Evolutionary conservation across 1,139 yeast species (phyloP), one percentile per base, ranked within the genome.

Genomic region (Blastobotrys arbuscula): DNA sequence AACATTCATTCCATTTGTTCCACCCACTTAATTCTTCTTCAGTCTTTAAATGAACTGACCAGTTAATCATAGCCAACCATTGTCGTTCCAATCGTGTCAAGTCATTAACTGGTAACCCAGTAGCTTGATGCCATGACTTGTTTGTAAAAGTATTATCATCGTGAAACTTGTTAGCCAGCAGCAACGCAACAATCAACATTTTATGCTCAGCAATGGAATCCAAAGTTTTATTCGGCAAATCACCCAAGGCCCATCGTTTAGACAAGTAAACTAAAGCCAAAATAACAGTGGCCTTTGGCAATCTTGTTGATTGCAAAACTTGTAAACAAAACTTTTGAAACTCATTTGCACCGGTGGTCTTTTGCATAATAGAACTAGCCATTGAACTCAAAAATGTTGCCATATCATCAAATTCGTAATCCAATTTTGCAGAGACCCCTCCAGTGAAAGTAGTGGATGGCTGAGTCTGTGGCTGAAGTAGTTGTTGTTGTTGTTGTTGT

Each of bases 111-210:
- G 78, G 70, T 55, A 92, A 75, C 23, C 95, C 95, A 13, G 97
- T 86, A 20, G 97, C 97, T 50, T 89, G 92, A 42, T 89, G 78
- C 98, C 98, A 92, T 9, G 96, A 88, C 62, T 82, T 82, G 70
- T 90, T 92, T 53, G 96, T 89, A 63, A 92, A 92, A 23, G 97
- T 92, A 69, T 90, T 89, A 70, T 92, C 98, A 67, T 92, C 97
- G 64, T 90, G 89, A 66, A 89, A 87, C 69, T 92, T 92, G 71
- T 92, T 92, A 41, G 97, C 95, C 55, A 92, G 73, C 37, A 92
- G 78, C 43, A 92, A 74, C 1, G 95, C 77, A 28, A 84, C 76
- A 42, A 84, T 81, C 49, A 88, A 71, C 61, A 78, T 75, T 55
- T 79, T 75, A 59, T 84, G 86, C 50, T 83, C 76, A 15, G 59